Evolutionary conservation across 495 filamentous ascomycete genomes (phyloP).

Genomic region (Neurospora sublineolata): DNA sequence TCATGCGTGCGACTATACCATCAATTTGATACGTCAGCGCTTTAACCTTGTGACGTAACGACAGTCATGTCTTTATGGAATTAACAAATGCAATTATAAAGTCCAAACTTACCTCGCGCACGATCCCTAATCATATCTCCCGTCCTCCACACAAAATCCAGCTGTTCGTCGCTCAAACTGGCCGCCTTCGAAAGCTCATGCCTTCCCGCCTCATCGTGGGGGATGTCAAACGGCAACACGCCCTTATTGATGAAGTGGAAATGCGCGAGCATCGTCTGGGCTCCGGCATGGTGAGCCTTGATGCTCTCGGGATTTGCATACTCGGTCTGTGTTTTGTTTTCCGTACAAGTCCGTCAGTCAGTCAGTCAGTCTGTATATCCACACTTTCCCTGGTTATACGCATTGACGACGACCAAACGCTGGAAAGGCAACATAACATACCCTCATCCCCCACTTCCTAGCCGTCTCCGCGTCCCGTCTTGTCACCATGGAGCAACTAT

Average conservation of each 20-base stretch:
- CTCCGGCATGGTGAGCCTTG: constrained; percentile 18
- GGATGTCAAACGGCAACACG: constrained; percentile 13
- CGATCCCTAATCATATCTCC: constrained; percentile 7
- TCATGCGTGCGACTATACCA: constrained; percentile 4
- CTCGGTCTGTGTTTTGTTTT: not conserved
- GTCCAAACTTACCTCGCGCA: constrained; percentile 1
- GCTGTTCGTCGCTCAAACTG: constrained; percentile 10
- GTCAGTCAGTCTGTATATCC: not conserved
- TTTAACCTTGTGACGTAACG: not conserved
- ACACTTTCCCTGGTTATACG: not conserved
- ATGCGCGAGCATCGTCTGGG: constrained; percentile 32
- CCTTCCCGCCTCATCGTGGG: constrained; percentile 3
- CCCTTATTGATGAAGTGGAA: constrained; percentile 36
- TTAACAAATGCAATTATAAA: not conserved
- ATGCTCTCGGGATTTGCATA: constrained; percentile 17
- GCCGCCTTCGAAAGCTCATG: constrained; percentile 15
- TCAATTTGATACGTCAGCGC: not conserved
- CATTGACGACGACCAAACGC: not conserved
- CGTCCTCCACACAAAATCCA: constrained; percentile 16
- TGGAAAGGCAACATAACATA: not conserved
- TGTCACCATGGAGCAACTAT: constrained; percentile 20
- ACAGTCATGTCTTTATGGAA: not conserved
- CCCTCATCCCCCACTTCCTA: constrained; percentile 10
- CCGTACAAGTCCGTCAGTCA: not conserved
- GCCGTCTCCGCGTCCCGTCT: constrained; percentile 13